Evolutionary conservation across 1,139 yeast genomes (phyloP).

Genomic region (Scheffersomyces segobiensis): DNA sequence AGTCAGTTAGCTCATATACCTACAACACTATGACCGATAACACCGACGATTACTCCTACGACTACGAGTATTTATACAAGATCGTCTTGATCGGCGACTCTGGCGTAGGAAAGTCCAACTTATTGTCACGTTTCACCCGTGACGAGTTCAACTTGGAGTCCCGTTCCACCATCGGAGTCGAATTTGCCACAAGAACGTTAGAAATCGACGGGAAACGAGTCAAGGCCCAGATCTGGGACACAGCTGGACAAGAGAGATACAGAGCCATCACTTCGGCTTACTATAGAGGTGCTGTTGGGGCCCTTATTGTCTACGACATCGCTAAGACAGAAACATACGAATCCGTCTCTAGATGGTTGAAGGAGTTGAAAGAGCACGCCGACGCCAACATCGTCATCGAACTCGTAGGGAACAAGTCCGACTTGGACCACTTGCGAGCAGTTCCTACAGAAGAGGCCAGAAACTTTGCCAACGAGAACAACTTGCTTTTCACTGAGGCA

Average conservation of each 20-base stretch:
- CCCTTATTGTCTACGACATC: constrained; percentile 92
- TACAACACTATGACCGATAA: constrained; percentile 38
- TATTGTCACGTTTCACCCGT: constrained; percentile 89
- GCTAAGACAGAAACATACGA: constrained; percentile 92
- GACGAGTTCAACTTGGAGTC: constrained; percentile 95
- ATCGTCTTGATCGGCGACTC: constrained; percentile 97
- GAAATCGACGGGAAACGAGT: constrained; percentile 94
- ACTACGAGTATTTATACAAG: constrained; percentile 93
- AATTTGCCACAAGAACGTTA: constrained; percentile 94
- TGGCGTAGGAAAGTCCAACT: constrained; percentile 95
- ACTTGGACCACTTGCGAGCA: constrained; percentile 91
- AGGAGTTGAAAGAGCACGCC: constrained; percentile 93
- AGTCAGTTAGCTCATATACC: not conserved
- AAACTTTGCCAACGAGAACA: constrained; percentile 92
- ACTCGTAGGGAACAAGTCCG: constrained; percentile 92
- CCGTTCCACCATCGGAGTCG: constrained; percentile 95
- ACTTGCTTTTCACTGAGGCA: constrained; percentile 92
- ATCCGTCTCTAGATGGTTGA: constrained; percentile 91
- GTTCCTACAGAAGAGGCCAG: constrained; percentile 98
- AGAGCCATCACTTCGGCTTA: constrained; percentile 97
- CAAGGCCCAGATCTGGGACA: constrained; percentile 99
- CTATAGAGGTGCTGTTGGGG: constrained; percentile 98
- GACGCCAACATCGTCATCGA: constrained; percentile 96
- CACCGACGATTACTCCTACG: constrained; percentile 80
- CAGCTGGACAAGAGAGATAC: constrained; percentile 98